Percentiles rank a stretch among this genome's conserved stretches.
Evolutionary conservation across 176 grass and related monocot species (phyloP).

Genomic region (Ananas comosus): DNA sequence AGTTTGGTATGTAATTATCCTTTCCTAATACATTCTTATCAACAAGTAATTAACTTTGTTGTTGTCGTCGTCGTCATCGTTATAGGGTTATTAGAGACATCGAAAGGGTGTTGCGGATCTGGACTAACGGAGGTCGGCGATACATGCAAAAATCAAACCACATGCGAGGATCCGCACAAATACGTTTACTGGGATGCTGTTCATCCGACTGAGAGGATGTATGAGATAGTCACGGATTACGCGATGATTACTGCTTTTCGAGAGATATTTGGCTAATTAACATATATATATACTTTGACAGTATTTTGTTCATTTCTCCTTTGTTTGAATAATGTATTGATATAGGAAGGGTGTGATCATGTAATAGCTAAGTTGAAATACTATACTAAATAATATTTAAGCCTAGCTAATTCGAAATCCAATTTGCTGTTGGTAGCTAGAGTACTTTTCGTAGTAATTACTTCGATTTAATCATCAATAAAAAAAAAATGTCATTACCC

Average conservation of each 20-base stretch:
- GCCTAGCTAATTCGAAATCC: too few relatives aligned
- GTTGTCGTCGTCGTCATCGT: neutral
- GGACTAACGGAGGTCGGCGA: conserved; percentile 51
- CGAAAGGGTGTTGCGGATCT: conserved; percentile 58
- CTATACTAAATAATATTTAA: neutral
- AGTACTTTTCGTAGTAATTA: too few relatives aligned
- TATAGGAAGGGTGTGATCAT: too few relatives aligned
- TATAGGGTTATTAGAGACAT: conserved; percentile 37
- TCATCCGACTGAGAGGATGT: conserved; percentile 59
- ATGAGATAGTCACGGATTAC: conserved; percentile 43
- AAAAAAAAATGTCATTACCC: too few relatives aligned
- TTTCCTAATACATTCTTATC: neutral
- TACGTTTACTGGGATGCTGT: conserved; percentile 70
- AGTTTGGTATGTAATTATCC: conserved; percentile 31
- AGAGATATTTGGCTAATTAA: conserved; percentile 21
- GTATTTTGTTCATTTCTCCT: too few relatives aligned
- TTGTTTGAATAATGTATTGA: too few relatives aligned
- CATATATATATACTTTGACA: neutral
- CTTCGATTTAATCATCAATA: too few relatives aligned
- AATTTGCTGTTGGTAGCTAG: too few relatives aligned
- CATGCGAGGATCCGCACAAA: conserved; percentile 47
- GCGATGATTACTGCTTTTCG: conserved; percentile 14
- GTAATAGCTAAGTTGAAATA: too few relatives aligned
- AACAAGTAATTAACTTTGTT: neutral
- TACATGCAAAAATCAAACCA: conserved; percentile 42